Evolutionary conservation across 108 stramenopile species (phyloP).

Genomic region (Cyclotella distinguenda): DNA sequence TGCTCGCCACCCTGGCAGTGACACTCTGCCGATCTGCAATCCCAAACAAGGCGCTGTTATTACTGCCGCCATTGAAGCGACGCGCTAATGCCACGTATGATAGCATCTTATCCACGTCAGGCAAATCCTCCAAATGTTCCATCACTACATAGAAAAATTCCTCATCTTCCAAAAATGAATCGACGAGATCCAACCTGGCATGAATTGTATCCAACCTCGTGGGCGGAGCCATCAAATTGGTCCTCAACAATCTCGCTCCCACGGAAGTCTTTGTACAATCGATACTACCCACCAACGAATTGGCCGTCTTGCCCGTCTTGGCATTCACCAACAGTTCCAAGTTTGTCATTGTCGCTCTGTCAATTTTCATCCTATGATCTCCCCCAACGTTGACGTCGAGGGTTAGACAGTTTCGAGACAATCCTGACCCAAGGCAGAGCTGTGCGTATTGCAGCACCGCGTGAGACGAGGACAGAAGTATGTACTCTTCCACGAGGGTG

Average conservation of each 20-base stretch:
- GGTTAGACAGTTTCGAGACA: constrained; percentile 53
- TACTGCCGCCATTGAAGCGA: constrained; percentile 13
- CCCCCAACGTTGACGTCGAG: constrained; percentile 71
- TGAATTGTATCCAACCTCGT: constrained; percentile 75
- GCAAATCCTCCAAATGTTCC: constrained; percentile 77
- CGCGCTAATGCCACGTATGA: constrained; percentile 73
- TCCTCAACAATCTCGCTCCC: constrained; percentile 74
- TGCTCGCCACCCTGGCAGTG: constrained; percentile 66
- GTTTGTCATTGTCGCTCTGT: constrained; percentile 74
- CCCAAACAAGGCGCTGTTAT: constrained; percentile 33
- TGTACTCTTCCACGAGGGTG: constrained; percentile 79
- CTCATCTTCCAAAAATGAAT: constrained; percentile 76
- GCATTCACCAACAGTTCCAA: constrained; percentile 82
- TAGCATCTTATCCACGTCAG: constrained; percentile 85
- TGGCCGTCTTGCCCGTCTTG: constrained; percentile 63
- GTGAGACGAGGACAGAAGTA: constrained; percentile 74
- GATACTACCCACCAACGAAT: constrained; percentile 75
- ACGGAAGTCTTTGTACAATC: constrained; percentile 89
- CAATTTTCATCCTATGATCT: constrained; percentile 80
- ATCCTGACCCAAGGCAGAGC: constrained; percentile 61
- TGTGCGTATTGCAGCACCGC: constrained; percentile 86
- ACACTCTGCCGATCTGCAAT: constrained; percentile 36
- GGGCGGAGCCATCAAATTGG: constrained; percentile 86
- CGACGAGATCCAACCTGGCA: constrained; percentile 83
- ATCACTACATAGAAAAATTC: constrained; percentile 82